phyloP scores from a whole-genome alignment of 108 stramenopile genomes.

The Pelagomonas calceolata region DNA sequence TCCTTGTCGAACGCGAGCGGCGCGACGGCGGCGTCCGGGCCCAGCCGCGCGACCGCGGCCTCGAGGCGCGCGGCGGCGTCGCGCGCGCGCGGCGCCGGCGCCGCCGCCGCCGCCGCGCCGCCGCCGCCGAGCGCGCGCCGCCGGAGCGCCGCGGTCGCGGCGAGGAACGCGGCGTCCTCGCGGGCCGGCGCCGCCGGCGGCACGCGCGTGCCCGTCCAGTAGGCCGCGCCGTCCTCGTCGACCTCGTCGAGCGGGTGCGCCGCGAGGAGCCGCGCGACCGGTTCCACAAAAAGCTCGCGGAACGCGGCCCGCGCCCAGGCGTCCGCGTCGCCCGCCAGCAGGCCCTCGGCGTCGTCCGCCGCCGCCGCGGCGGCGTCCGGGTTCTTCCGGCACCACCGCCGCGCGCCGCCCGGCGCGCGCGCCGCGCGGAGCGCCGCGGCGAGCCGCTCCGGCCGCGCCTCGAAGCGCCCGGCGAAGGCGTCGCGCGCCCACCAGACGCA shows the following conservation, averaged over 20 bases:
- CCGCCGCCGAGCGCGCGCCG: no score
- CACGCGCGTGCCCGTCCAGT: slow-evolving; percentile 73
- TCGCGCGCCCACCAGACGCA: slow-evolving; percentile 39
- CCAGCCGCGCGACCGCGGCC: no score
- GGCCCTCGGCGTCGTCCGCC: slow-evolving; percentile 4
- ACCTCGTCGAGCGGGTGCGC: slow-evolving; percentile 68
- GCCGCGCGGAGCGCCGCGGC: no score
- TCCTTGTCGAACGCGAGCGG: slow-evolving; percentile 49
- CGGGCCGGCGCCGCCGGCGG: slow-evolving; percentile 6
- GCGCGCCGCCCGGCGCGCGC: no score
- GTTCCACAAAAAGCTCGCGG: slow-evolving; percentile 7
- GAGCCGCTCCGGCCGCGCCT: no score
- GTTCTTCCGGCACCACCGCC: no score
- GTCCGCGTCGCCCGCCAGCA: background rate
- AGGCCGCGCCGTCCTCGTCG: slow-evolving; percentile 84
- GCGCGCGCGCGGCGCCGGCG: background rate
- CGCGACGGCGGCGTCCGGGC: background rate
- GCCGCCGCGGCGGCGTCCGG: background rate
- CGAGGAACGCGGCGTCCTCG: slow-evolving; percentile 9
- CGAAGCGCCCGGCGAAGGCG: slow-evolving; percentile 19
- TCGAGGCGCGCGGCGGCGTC: slow-evolving; percentile 3
- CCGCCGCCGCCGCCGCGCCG: background rate
- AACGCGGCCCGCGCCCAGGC: slow-evolving; percentile 28
- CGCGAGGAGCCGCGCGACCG: slow-evolving; percentile 17
- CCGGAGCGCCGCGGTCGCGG: slow-evolving; percentile 19